Conservation (phyloP, 2,329 filamentous ascomycete genomes). For the Plenodomus lindquistii region DNA sequence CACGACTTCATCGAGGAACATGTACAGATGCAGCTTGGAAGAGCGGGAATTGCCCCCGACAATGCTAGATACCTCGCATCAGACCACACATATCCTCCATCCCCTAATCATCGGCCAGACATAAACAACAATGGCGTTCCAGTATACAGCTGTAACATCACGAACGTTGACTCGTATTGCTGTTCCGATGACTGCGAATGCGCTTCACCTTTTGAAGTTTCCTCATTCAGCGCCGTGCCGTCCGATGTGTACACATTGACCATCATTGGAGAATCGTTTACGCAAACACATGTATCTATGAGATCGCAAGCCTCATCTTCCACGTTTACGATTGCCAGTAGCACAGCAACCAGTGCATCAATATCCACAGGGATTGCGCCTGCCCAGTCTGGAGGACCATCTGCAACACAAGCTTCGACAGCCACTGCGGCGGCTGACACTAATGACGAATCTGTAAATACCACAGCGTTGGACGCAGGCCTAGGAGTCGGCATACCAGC, state of each 20-base stretch:
- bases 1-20: constrained; percentile 29
- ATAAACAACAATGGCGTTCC: constrained; percentile 26
- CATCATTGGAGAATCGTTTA: constrained; percentile 30
- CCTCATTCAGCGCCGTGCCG: constrained; percentile 16
- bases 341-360: not conserved
- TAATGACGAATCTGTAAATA: not conserved
- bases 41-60: constrained; percentile 27
- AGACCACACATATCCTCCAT: not conserved
- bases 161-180: constrained; percentile 29
- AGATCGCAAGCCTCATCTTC: constrained; percentile 1
- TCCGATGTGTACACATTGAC: constrained; percentile 29
- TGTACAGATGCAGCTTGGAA: constrained; percentile 33
- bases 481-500: constrained; percentile 10
- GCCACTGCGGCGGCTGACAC: no score
- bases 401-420: no score
- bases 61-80: constrained; percentile 20
- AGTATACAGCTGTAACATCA: constrained; percentile 32
- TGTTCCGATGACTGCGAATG: constrained; percentile 34
- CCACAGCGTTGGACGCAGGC: constrained; percentile 10
- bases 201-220: constrained; percentile 21
- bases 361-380: not conserved
- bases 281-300: constrained; percentile 20
- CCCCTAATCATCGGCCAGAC: constrained; percentile 13
- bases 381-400: no score
- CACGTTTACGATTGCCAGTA: constrained; percentile 2